Conservation (phyloP, 352 stramenopile genomes). For the Phytopythium montanum region DNA sequence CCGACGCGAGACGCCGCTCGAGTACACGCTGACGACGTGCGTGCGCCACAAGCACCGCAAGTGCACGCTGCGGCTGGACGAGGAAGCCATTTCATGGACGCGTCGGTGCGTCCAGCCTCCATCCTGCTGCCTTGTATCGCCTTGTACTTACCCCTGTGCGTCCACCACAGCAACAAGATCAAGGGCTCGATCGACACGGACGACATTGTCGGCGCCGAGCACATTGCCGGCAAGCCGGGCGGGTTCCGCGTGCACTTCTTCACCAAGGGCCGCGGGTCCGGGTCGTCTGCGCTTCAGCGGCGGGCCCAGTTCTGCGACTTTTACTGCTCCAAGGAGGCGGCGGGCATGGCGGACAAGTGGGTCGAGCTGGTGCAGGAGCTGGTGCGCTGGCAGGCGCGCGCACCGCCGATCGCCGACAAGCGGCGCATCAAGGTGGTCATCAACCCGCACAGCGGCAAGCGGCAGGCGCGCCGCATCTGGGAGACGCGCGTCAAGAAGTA, state of each 20-base stretch:
- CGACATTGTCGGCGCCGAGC: conserved; percentile 68
- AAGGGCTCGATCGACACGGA: conserved; percentile 58
- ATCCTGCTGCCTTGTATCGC: not conserved
- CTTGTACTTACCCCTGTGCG: not conserved
- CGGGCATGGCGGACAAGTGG: conserved; percentile 45
- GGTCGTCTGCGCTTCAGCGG: conserved; percentile 53
- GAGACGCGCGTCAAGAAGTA: conserved; percentile 70
- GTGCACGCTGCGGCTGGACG: conserved; percentile 60
- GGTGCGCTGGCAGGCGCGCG: conserved; percentile 75
- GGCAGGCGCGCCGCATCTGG: conserved; percentile 63
- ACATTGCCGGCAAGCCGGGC: conserved; percentile 20
- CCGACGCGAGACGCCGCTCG: conserved; percentile 63
- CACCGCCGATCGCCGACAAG: conserved; percentile 63
- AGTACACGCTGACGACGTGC: conserved; percentile 47
- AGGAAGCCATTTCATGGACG: conserved; percentile 59
- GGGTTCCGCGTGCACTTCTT: conserved; percentile 79
- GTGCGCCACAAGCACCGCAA: conserved; percentile 42
- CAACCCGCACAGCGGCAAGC: conserved; percentile 77
- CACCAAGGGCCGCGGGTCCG: conserved; percentile 49
- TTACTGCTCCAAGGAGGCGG: conserved; percentile 27
- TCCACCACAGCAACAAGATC: conserved; percentile 26
- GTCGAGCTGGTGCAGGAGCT: conserved; percentile 71
- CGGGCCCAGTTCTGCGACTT: conserved; percentile 55
- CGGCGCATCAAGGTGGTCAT: conserved; percentile 77
- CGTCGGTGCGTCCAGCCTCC: conserved; percentile 14